These are phyloP conservation scores for Recurvomyces mirabilis DNA, from an alignment of 495 filamentous ascomycete species.

Conservation along the genomic window DNA sequence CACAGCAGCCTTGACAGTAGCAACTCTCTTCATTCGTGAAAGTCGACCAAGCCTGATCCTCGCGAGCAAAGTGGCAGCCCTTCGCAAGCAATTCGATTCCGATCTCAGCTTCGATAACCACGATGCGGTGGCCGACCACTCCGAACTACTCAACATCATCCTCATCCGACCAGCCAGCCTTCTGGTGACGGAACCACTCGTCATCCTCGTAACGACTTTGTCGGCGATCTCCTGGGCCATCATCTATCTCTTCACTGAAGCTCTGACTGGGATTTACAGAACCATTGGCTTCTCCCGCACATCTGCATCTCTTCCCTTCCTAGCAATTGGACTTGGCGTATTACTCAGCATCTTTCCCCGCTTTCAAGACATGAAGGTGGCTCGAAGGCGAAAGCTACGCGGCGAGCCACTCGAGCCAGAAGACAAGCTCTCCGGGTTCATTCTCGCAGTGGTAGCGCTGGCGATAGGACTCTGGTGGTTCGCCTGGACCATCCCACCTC, in stretches of 20 bases:
- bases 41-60: background rate
- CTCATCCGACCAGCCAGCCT: slow-evolving; percentile 36
- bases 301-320: background rate
- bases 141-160: slow-evolving; percentile 30
- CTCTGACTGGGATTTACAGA: slow-evolving; percentile 35
- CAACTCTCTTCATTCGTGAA: background rate
- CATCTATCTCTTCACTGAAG: slow-evolving; percentile 44
- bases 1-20: background rate
- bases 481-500: background rate
- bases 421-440: slow-evolving; percentile 39
- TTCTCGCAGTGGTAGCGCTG: slow-evolving; percentile 34
- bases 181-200: slow-evolving; percentile 35
- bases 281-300: slow-evolving; percentile 20
- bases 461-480: slow-evolving; percentile 23
- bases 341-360: background rate
- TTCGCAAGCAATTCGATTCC: background rate
- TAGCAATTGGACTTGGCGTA: background rate
- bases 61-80: background rate
- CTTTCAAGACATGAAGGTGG: slow-evolving; percentile 14
- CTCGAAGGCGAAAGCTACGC: slow-evolving; percentile 23
- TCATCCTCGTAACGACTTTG: slow-evolving; percentile 27
- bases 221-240: slow-evolving; percentile 36
- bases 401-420: slow-evolving; percentile 32
- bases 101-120: background rate
- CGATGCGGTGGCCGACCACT: slow-evolving; percentile 25